Base-by-base conservation (phyloP, 164 flowering plant genomes). In the Macadamia tetraphylla region DNA sequence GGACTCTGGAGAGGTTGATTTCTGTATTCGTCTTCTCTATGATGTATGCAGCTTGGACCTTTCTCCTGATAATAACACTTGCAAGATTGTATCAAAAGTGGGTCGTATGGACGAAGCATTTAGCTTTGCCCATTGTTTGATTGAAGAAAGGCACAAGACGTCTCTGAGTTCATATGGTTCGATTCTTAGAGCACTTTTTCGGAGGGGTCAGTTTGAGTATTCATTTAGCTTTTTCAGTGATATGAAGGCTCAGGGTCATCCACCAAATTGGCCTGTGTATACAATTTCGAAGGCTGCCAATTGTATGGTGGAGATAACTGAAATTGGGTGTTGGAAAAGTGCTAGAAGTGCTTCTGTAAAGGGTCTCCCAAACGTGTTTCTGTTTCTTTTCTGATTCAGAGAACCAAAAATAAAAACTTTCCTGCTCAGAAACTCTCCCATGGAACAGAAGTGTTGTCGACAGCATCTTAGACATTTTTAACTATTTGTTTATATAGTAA, bases 141-240 rank as follows among this genome's bases (percentile, higher is more conserved):
- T 94, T 51, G 97, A 90, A 58, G 91, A 85, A 55, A 97, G 97
- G 59, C 82, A 83, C 59, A 80, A 71, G 74, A 97, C 98, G 1
- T 94, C 90, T 67, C 98, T 97, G 0, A 84, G 97, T 64, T 73
- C 92, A 70, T 94, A 94, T 76, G 96, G 95, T 0, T 95, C 97
- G 0, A 76, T 94, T 51, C 74, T 92, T 49, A 90, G 92, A 71
- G 87, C 82, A 8, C 81, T 94, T 69, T 87, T 83, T 70, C 79
- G 84, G 81, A 75, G 44, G 48, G 98, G 97, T 13, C 88, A 75
- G 72, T 92, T 92, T 79, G 98, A 85, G 78, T 97, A 94, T 80
- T 96, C 97, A 6, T 84, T 88, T 64, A 74, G 96, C 71, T 89
- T 94, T 71, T 94, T 94, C 61, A 79, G 85, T 69, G 98, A 94